These are phyloP conservation scores for Ophiosphaerella narmari DNA, from an alignment of 2,329 filamentous ascomycete genomes.

Conservation along the genomic window DNA sequence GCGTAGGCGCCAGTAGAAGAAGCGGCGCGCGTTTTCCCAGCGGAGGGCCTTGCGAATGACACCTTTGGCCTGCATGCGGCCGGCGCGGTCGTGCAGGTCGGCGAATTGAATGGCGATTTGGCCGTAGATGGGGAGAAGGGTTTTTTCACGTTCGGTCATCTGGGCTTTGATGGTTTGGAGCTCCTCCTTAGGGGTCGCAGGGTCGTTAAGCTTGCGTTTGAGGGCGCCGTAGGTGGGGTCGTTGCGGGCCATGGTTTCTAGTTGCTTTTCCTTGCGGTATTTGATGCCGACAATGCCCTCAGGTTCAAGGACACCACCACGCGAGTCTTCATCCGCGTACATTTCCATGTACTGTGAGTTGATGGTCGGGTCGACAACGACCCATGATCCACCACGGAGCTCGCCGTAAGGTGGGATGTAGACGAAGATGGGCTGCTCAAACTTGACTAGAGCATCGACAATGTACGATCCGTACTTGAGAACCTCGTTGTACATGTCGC, in stretches of 20 bases:
- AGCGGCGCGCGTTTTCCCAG: slow-evolving; percentile 88
- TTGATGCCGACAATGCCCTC: slow-evolving; percentile 99
- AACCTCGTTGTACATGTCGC: slow-evolving; percentile 99
- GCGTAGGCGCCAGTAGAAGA: slow-evolving; percentile 99
- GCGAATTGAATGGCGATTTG: slow-evolving; percentile 98
- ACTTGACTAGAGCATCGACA: slow-evolving; percentile 96
- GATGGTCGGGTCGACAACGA: slow-evolving; percentile 98
- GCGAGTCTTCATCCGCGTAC: slow-evolving; percentile 95
- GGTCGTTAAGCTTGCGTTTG: slow-evolving; percentile 75
- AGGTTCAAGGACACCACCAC: slow-evolving; percentile 95
- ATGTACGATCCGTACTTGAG: slow-evolving; percentile 99
- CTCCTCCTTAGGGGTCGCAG: slow-evolving; percentile 72
- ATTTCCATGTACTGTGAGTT: slow-evolving; percentile 98
- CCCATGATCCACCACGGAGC: slow-evolving; percentile 98
- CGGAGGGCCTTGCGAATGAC: slow-evolving; percentile 82
- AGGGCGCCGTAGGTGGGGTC: slow-evolving; percentile 83
- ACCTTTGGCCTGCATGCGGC: slow-evolving; percentile 98
- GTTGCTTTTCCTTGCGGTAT: slow-evolving; percentile 95
- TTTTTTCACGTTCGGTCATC: slow-evolving; percentile 83
- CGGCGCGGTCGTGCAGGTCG: slow-evolving; percentile 93
- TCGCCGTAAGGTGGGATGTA: slow-evolving; percentile 98
- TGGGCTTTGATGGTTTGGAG: slow-evolving; percentile 78
- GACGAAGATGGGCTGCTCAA: slow-evolving; percentile 97
- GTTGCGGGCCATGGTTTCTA: slow-evolving; percentile 94
- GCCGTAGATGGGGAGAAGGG: slow-evolving; percentile 87